phyloP scores from a whole-genome alignment of 2,329 filamentous ascomycete species.

The Teratosphaeriaceae sp. region DNA sequence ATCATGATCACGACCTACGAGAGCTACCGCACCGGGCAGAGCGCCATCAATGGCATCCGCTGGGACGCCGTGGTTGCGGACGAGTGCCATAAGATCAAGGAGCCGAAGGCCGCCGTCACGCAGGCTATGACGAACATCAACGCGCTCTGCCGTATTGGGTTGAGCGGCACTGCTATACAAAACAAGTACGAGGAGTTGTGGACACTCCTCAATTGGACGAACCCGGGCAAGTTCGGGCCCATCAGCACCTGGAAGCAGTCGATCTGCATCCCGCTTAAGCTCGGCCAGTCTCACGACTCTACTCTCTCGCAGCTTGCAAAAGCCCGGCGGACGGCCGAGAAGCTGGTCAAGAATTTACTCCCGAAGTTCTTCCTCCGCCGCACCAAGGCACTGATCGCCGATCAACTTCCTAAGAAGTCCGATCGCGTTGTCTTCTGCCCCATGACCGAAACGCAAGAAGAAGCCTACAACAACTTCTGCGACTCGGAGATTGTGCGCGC shows the following conservation, averaged over 20 bases:
- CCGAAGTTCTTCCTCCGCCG: constrained; percentile 85
- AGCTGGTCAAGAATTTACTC: constrained; percentile 78
- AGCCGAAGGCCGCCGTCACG: constrained; percentile 67
- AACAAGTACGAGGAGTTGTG: constrained; percentile 97
- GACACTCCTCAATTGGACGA: constrained; percentile 94
- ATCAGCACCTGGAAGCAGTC: constrained; percentile 69
- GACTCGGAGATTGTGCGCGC: constrained; percentile 61
- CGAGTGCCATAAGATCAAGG: constrained; percentile 88
- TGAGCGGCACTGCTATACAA: constrained; percentile 94
- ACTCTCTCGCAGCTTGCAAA: constrained; percentile 74
- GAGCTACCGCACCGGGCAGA: constrained; percentile 73
- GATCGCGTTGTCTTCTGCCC: constrained; percentile 95
- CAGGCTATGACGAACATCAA: constrained; percentile 87
- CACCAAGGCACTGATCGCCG: constrained; percentile 85
- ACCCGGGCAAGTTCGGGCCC: constrained; percentile 66
- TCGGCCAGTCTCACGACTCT: constrained; percentile 90
- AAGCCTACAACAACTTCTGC: constrained; percentile 80
- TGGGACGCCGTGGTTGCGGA: constrained; percentile 96
- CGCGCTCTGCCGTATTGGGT: constrained; percentile 80
- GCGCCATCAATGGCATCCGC: constrained; percentile 71
- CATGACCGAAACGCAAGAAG: constrained; percentile 70
- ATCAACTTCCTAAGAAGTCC: constrained; percentile 90
- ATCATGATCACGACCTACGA: constrained; percentile 92
- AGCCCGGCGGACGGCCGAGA: constrained; percentile 73
- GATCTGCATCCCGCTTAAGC: constrained; percentile 71